A percentile compares a stretch with the other conserved stretches of the same genome.
These are phyloP conservation scores for Leucocoprinus birnbaumii DNA, from an alignment of 768 basidiomycete species.

Conservation along the genomic window DNA sequence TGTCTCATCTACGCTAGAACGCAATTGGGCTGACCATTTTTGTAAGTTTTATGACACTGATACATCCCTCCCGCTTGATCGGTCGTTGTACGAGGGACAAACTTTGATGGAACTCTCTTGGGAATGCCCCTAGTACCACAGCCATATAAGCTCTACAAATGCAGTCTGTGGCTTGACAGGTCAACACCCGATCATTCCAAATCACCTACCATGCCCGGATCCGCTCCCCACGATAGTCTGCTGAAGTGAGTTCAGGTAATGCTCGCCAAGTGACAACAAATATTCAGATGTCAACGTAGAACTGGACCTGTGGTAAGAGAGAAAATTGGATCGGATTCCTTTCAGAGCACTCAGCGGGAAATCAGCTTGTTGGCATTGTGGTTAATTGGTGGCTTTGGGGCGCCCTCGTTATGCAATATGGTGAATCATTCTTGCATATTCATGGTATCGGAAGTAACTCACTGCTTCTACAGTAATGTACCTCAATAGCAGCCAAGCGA, in stretches of 20 bases:
- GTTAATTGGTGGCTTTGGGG: not conserved
- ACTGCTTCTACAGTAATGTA: not conserved
- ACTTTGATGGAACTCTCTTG: not conserved
- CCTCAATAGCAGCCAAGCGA: not conserved
- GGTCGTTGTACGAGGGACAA: not conserved
- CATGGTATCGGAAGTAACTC: not conserved
- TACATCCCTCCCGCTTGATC: not conserved
- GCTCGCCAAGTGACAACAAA: not conserved
- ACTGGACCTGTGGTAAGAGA: not conserved
- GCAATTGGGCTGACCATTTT: not conserved
- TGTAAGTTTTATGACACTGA: not conserved
- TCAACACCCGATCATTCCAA: not conserved
- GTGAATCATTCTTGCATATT: not conserved
- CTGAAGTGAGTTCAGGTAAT: not conserved
- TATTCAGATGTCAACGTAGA: not conserved
- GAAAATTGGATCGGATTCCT: not conserved
- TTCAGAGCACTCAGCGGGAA: not conserved
- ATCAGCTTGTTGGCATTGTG: not conserved
- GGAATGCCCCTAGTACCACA: not conserved
- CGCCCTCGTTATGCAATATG: not conserved
- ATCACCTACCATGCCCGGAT: not conserved
- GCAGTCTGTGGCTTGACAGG: too few relatives aligned
- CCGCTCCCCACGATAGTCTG: not conserved
- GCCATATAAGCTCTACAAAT: not conserved
- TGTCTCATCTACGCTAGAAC: not conserved